Evolutionary conservation across 192 early-diverging fungal species (phyloP), one percentile per base, ranked within the genome.

Genomic region (Podila verticillata): DNA sequence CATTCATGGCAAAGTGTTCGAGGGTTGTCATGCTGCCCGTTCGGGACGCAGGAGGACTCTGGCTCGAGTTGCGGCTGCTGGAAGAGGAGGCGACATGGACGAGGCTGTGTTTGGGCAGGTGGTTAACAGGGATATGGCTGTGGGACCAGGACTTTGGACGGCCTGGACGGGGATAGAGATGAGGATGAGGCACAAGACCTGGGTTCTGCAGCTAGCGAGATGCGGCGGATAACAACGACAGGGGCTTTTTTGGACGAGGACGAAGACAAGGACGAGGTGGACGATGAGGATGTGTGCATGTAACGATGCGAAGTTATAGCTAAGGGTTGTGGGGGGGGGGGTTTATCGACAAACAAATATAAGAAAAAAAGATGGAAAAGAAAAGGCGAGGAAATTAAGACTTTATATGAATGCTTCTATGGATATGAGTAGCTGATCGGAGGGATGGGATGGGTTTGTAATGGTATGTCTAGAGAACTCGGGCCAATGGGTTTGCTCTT

Each of bases 171-270:
- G n/a, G 48, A 39, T n/a, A 24, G 0, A 48, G 61, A 54, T 4
- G 19, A 28, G 24, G 61, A 34, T 48, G 61, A 48, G 19, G 36
- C 39, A 34, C 48, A 61, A 28, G 36, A 39, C 63, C 66, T 73
- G 44, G 63, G 63, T 36, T 73, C 71, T 12, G 71, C 71, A 2
- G 32, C 44, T 0, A 73, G 63, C 15, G 71, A 65, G 63, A 73
- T 73, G 22, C 71, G 71, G 29, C 64, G 63, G 29, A 73, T 39
- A 36, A 73, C 57, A 34, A 65, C 47, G 39, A 73, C 17, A 32
- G 71, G 54, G 7, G 63, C n/a, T 30, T 73, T 73, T 22, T 58
- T 73, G 44, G 71, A 73, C 32, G 28, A 34, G 17, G n/a, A 29
- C 19, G 49, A 63, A 24, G 61, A 34, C 8, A 28, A 10, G 34